Base-by-base conservation (phyloP, 2,329 filamentous ascomycete species). In the Aspergillus jensenii region DNA sequence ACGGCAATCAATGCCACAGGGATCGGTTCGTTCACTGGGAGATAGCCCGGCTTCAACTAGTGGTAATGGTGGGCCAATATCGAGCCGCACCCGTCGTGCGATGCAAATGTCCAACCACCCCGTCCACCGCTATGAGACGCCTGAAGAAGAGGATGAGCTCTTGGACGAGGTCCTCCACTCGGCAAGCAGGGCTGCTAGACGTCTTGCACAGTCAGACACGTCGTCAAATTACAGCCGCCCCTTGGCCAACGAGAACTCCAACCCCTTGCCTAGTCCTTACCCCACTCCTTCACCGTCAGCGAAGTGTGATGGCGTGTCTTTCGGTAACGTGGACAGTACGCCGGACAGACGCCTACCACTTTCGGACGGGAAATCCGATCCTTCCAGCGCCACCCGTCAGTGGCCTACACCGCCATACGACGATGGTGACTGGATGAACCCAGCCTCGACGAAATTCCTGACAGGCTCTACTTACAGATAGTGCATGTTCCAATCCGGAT, bases 321-420 rank as follows among this genome's bases (percentile, higher is more conserved):
- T 93, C 71, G 84, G 85, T n/a, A 85, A 82, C 25, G 81, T 82
- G 25, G 65, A 68, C 6, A 56, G 65, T 15, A 75, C 76, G 5
- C 74, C 76, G 15, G 70, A 88, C 8, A 90, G 89, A 74, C 90
- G 90, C 11, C 75, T 93, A 62, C 84, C 90, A 64, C 86, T 90
- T 55, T 81, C 82, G 68, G 85, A 86, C 71, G 83, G 84, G 46
- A 78, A 79, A 68, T 78, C 76, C 12, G 77, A 81, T 60, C 74
- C 83, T 63, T 76, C 81, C 55, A 70, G 78, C 55, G 77, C 79
- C 21, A 76, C 81, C 55, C 82, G 87, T 40, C 95, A 96, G 77
- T 97, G 93, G 89, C 93, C 93, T 3, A 98, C 95, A 15, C 95
- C 95, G 21, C 93, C 95, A 3, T 96, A 97, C 66, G 93, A 96